A percentile compares a stretch with the other conserved stretches of the same genome.
phyloP scores from a whole-genome alignment of 441 rosid species.

The Codiaeum variegatum region DNA sequence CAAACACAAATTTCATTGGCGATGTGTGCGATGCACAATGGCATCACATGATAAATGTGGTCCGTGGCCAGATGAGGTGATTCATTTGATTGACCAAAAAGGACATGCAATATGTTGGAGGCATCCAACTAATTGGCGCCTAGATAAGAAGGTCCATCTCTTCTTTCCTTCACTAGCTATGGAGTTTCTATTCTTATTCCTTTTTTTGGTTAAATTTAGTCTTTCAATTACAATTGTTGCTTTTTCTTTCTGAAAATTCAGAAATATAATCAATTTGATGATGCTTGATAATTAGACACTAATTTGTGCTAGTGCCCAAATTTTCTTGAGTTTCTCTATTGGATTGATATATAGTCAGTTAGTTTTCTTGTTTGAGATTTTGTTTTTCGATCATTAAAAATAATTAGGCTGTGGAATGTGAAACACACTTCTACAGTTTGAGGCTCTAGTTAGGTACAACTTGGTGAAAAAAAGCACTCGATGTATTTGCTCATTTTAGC shows the following conservation, averaged over 20 bases:
- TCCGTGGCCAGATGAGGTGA: slow-evolving; percentile 69
- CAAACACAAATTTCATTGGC: slow-evolving; percentile 63
- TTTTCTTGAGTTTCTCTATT: neutral
- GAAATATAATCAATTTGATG: neutral
- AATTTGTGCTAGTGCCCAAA: neutral
- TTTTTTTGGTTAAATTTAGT: neutral
- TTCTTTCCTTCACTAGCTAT: slow-evolving; percentile 41
- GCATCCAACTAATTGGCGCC: slow-evolving; percentile 72
- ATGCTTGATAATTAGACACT: neutral
- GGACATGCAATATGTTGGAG: slow-evolving; percentile 89
- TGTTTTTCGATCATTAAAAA: neutral
- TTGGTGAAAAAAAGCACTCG: too few species aligned
- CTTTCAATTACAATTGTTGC: neutral
- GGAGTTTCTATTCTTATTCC: neutral
- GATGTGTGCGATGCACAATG: slow-evolving; percentile 61
- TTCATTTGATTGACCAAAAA: slow-evolving; percentile 54
- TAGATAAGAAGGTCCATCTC: slow-evolving; percentile 74
- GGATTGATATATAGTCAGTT: neutral
- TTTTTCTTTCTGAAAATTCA: neutral
- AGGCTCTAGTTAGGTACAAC: neutral
- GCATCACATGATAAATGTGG: slow-evolving; percentile 82
- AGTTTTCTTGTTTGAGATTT: neutral
- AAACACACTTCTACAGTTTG: slow-evolving; percentile 1
- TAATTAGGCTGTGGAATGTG: neutral
- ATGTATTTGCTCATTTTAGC: neutral